Base-by-base conservation (phyloP, 2,329 filamentous ascomycete species). In the Neurospora crassa region DNA sequence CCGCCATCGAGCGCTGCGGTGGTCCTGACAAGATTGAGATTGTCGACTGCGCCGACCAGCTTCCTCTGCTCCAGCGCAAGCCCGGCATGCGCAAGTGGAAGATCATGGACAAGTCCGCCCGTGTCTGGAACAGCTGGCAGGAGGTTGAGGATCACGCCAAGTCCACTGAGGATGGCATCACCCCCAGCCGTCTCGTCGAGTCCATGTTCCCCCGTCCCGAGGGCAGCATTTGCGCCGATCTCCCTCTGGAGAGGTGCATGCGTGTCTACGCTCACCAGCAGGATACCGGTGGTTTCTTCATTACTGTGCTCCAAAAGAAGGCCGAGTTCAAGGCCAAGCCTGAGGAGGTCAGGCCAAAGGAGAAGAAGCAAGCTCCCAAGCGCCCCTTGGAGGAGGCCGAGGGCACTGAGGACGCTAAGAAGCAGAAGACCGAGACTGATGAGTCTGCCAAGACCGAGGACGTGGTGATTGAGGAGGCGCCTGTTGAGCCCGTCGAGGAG, bases 201-300 rank as follows among this genome's bases (percentile, higher is more conserved):
- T 90, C 89, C 79, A 97, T 97, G 92, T 99, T 99, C 82, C 87
- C 94, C 5, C 82, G 82, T 47, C 85, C 88, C 0, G 84, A 85
- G 71, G 82, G 81, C 18, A 81, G 83, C 47, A 82, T 84, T 40
- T 88, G 86, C 70, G 84, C 87, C 81, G 78, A 87, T 81, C 85
- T 97, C 34, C 94, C 94, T 18, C 86, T 98, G 20, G 92, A 97
- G 77, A 89, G 92, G 72, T 97, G 95, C 81, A 94, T 98, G 87
- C 89, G 96, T 73, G 90, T 99, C 7, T 99, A 98, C 80, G 92
- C 94, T 42, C 96, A 99, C 80, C 87, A 94, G 78, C 96, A 99
- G 81, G 94, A 99, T 77, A 99, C 96, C 3, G 96, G 96, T 71
- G 95, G 92, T 29, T 99, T 99, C 86, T 99, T 99, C 83, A 97